phyloP scores from a whole-genome alignment of 768 basidiomycete species.

The Paxillus ammoniavirescens region DNA sequence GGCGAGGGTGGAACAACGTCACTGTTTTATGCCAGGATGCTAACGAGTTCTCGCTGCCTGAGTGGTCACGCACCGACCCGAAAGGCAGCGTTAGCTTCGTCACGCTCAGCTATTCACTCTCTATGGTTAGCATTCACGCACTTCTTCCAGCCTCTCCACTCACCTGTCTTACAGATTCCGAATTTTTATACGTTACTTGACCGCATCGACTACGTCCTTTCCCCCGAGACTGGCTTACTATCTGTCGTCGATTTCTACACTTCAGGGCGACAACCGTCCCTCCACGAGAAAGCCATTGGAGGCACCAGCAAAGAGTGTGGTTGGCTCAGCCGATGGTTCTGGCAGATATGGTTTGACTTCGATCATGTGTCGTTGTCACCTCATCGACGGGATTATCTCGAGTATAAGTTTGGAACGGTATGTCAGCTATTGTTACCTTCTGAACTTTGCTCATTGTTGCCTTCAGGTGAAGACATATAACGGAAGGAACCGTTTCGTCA shows the following conservation, averaged over 20 bases:
- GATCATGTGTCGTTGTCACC: conserved; percentile 54
- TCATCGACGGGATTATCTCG: conserved; percentile 67
- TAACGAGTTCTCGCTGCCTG: conserved; percentile 60
- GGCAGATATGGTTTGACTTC: conserved; percentile 71
- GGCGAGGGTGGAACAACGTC: conserved; percentile 72
- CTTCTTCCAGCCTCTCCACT: background rate
- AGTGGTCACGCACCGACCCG: conserved; percentile 49
- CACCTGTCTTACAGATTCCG: conserved; percentile 42
- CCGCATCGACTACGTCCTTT: conserved; percentile 62
- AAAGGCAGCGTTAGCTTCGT: conserved; percentile 55
- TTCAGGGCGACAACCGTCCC: conserved; percentile 50
- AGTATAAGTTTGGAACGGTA: conserved; percentile 76
- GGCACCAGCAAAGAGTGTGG: conserved; percentile 57
- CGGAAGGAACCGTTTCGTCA: conserved; percentile 65
- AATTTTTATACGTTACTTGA: conserved; percentile 67
- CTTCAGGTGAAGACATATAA: conserved; percentile 62
- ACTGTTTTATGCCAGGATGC: conserved; percentile 74
- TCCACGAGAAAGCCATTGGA: conserved; percentile 62
- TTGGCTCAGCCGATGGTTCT: conserved; percentile 74
- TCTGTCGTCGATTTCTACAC: conserved; percentile 78
- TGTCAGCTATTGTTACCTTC: conserved; percentile 13
- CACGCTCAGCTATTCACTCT: conserved; percentile 56
- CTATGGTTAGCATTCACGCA: conserved; percentile 41
- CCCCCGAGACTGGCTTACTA: conserved; percentile 56
- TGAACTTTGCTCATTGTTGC: background rate